Evolutionary conservation across 108 stramenopile genomes (phyloP).

Genomic region (Aureococcus anophagefferens): DNA sequence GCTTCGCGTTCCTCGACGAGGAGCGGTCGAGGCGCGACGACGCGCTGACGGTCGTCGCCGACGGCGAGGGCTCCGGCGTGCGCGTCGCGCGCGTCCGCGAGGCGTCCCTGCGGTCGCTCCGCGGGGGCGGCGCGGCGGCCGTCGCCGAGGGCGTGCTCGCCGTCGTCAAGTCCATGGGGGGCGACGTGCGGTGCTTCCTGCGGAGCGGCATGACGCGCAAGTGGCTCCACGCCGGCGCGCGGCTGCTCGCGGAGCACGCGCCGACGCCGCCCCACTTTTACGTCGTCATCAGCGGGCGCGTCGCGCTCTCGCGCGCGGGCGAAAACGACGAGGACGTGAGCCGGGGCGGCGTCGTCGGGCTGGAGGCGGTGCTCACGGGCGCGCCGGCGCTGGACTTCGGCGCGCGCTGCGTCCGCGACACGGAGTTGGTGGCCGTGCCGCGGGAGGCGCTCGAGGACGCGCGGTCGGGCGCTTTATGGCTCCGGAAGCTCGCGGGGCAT

Average conservation of each 20-base stretch:
- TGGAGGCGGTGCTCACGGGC: neutral
- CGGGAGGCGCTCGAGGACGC: neutral
- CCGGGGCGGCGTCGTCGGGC: neutral
- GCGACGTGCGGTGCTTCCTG: neutral
- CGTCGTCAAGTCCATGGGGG: neutral
- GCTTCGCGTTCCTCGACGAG: neutral
- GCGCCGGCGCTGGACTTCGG: neutral
- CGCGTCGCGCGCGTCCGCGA: too few relatives aligned
- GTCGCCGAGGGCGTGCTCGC: neutral
- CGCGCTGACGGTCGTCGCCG: too few relatives aligned
- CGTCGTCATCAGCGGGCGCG: neutral
- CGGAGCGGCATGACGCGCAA: neutral
- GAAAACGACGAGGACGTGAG: neutral
- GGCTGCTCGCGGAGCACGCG: neutral
- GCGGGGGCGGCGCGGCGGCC: neutral
- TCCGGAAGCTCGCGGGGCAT: neutral
- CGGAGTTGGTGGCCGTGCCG: neutral
- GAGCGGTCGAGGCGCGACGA: neutral
- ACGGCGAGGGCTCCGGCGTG: too few relatives aligned
- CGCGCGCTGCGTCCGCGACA: neutral
- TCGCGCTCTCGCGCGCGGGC: neutral
- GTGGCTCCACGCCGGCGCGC: neutral
- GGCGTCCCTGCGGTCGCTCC: too few relatives aligned
- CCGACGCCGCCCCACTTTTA: neutral
- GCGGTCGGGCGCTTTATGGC: neutral